Percentiles rank a stretch among this genome's conserved stretches.
phyloP scores from a whole-genome alignment of 2,329 filamentous ascomycete genomes.

The Xylariaceae sp. region DNA sequence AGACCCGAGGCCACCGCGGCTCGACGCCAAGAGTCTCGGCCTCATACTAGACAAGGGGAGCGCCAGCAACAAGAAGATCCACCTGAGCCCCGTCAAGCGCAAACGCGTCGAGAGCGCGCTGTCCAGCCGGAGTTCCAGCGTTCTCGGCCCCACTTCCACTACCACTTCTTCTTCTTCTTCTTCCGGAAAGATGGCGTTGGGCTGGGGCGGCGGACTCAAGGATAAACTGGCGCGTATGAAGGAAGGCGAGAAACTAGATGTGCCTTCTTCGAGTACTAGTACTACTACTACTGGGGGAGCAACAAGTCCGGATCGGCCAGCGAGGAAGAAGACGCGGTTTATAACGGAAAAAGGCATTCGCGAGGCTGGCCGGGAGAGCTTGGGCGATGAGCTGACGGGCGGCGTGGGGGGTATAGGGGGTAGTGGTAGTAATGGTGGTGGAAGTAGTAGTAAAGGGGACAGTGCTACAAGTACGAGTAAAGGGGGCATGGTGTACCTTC shows the following conservation, averaged over 20 bases:
- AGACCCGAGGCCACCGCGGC: constrained; percentile 29
- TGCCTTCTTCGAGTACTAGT: too few species aligned
- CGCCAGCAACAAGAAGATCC: constrained; percentile 42
- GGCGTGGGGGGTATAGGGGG: too few species aligned
- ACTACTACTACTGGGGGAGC: too few species aligned
- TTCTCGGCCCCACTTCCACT: background rate
- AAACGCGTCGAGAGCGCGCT: constrained; percentile 51
- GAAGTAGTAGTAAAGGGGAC: too few species aligned
- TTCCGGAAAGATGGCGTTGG: constrained; percentile 32
- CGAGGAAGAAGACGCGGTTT: constrained; percentile 72
- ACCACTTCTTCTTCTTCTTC: background rate
- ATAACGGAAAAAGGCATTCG: constrained; percentile 72
- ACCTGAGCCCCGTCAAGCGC: constrained; percentile 56
- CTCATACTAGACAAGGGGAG: constrained; percentile 35
- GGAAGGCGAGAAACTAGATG: constrained; percentile 48
- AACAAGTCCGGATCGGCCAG: constrained; percentile 35
- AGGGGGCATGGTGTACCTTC: constrained; percentile 13
- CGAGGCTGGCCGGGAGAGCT: constrained; percentile 69
- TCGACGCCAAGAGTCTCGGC: constrained; percentile 42
- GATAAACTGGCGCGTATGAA: constrained; percentile 58
- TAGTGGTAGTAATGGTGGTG: too few species aligned
- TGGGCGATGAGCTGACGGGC: constrained; percentile 46
- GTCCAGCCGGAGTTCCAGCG: constrained; percentile 23
- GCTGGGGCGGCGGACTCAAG: constrained; percentile 53
- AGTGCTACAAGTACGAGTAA: too few species aligned